Evolutionary conservation across 2,329 filamentous ascomycete species (phyloP).

Genomic region (Fusarium sp.): DNA sequence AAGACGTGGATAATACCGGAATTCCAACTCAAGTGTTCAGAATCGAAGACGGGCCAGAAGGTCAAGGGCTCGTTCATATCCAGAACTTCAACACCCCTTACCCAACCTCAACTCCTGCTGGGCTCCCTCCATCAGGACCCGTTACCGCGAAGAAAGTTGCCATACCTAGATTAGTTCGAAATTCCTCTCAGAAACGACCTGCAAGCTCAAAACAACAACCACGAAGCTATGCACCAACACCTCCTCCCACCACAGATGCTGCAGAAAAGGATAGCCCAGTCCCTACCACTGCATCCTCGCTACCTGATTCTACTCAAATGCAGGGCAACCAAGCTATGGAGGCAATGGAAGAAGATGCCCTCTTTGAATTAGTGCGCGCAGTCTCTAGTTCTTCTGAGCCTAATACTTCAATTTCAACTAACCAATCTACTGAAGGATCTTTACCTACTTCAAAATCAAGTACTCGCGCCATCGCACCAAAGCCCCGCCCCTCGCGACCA

Average conservation of each 20-base stretch:
- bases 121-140: slow-evolving; percentile 28
- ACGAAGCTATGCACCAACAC: slow-evolving; percentile 48
- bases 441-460: slow-evolving; percentile 23
- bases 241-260: slow-evolving; percentile 53
- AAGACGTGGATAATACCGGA: slow-evolving; percentile 49
- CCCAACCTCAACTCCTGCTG: slow-evolving; percentile 35
- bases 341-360: slow-evolving; percentile 20
- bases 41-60: slow-evolving; percentile 49
- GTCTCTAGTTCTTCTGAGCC: slow-evolving; percentile 32
- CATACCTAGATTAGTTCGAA: slow-evolving; percentile 12
- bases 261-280: slow-evolving; percentile 48
- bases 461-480: slow-evolving; percentile 12
- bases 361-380: slow-evolving; percentile 36
- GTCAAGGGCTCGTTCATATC: slow-evolving; percentile 50
- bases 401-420: slow-evolving; percentile 31
- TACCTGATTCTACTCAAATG: slow-evolving; percentile 14
- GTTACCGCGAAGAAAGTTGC: slow-evolving; percentile 33
- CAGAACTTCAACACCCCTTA: slow-evolving; percentile 47
- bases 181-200: slow-evolving; percentile 33
- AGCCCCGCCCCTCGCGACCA: slow-evolving; percentile 38
- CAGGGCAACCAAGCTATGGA: not conserved
- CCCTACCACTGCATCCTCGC: slow-evolving; percentile 16
- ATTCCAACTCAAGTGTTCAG: slow-evolving; percentile 57
- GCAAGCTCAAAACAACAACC: slow-evolving; percentile 29
- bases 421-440: slow-evolving; percentile 23